These are phyloP conservation scores for Fraxinus floribunda DNA, from an alignment of 305 asterid species.

Conservation along the genomic window DNA sequence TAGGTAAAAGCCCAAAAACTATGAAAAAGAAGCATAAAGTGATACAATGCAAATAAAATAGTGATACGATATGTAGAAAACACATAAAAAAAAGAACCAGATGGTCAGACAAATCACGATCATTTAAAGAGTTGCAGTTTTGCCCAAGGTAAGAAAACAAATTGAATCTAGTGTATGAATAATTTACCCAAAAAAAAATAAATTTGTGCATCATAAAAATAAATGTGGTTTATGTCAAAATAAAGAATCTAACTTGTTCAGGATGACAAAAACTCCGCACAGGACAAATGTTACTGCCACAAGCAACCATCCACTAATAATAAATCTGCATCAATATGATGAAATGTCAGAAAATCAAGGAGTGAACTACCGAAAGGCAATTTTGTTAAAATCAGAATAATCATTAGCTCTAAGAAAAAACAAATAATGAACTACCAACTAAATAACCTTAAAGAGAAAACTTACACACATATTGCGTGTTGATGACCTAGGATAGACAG, in stretches of 20 bases:
- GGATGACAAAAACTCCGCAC: slow-evolving; percentile 74
- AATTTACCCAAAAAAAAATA: not conserved
- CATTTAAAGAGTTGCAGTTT: not conserved
- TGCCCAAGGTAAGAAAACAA: not conserved
- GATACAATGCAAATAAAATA: not conserved
- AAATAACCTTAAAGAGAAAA: slow-evolving; percentile 9
- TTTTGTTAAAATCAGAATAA: not conserved
- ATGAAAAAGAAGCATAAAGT: not conserved
- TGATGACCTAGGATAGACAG: slow-evolving; percentile 78
- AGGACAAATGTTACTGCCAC: slow-evolving; percentile 76
- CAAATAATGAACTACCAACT: slow-evolving; percentile 4
- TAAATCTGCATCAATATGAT: slow-evolving; percentile 58
- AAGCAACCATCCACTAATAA: slow-evolving; percentile 85
- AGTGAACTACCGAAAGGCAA: not conserved
- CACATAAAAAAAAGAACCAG: not conserved
- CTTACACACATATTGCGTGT: slow-evolving; percentile 74
- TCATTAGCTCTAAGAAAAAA: not conserved
- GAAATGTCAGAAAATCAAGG: slow-evolving; percentile 5
- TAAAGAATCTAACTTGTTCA: slow-evolving; percentile 60
- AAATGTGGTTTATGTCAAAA: not conserved
- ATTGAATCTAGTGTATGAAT: not conserved
- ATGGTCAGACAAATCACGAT: not conserved
- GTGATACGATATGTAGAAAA: not conserved
- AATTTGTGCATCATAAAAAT: not conserved
- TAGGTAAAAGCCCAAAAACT: not conserved